Evolutionary conservation across 2,329 filamentous ascomycete genomes (phyloP).

Genomic region (Beauveria sp.): DNA sequence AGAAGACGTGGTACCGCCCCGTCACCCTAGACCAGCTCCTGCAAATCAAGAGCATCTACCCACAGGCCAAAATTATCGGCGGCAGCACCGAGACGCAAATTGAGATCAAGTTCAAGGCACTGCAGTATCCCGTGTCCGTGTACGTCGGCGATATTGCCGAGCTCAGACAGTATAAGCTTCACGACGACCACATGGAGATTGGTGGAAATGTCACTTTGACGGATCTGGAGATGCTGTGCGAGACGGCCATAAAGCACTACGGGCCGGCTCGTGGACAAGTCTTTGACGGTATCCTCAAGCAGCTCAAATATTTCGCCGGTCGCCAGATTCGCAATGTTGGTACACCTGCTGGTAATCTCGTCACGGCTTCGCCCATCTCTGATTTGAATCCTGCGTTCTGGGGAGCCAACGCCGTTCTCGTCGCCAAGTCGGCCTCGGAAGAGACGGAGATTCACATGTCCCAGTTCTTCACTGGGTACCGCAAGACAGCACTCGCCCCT

Average conservation of each 20-base stretch:
- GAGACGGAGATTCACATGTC: conserved; percentile 86
- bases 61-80: conserved; percentile 86
- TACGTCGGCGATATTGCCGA: conserved; percentile 92
- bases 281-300: conserved; percentile 86
- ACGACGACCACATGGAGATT: conserved; percentile 78
- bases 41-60: conserved; percentile 81
- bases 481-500: conserved; percentile 69
- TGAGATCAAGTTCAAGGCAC: conserved; percentile 94
- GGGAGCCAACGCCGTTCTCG: conserved; percentile 71
- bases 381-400: conserved; percentile 93
- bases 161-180: conserved; percentile 71
- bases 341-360: conserved; percentile 88
- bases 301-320: conserved; percentile 90
- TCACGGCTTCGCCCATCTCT: conserved; percentile 91
- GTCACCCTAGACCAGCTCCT: conserved; percentile 80
- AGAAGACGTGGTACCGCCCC: conserved; percentile 88
- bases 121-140: conserved; percentile 83
- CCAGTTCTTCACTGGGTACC: conserved; percentile 87
- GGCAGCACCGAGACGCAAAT: conserved; percentile 97
- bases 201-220: conserved; percentile 90
- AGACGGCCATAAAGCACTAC: conserved; percentile 72
- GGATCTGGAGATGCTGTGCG: conserved; percentile 79
- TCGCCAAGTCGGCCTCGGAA: conserved; percentile 68
- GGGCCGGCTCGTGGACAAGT: conserved; percentile 65
- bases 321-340: conserved; percentile 96